A percentile compares a stretch with the other conserved stretches of the same genome.
phyloP scores from a whole-genome alignment of 2,329 filamentous ascomycete genomes.

The Fusarium secorum region DNA sequence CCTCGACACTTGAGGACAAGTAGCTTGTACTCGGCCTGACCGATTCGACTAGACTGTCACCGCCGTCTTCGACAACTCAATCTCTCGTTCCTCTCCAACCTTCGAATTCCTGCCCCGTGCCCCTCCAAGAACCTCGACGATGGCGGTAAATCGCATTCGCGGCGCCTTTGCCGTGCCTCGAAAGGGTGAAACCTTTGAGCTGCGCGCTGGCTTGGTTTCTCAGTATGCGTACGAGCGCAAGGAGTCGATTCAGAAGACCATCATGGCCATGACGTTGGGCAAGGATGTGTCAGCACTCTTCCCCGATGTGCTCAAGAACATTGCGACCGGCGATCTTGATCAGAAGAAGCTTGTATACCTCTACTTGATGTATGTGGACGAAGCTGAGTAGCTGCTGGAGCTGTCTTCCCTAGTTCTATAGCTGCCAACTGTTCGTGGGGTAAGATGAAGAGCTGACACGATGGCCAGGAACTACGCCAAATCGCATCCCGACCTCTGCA shows the following conservation, averaged over 20 bases:
- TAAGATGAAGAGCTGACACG: slow-evolving; percentile 22
- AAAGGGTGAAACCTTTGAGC: slow-evolving; percentile 98
- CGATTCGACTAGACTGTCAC: slow-evolving; percentile 33
- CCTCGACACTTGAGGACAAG: slow-evolving; percentile 24
- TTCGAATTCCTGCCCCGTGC: slow-evolving; percentile 18
- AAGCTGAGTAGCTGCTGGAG: background rate
- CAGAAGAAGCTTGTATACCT: slow-evolving; percentile 99
- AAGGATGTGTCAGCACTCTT: slow-evolving; percentile 98
- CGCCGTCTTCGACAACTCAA: slow-evolving; percentile 23
- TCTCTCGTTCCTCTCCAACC: slow-evolving; percentile 4
- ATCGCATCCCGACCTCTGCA: slow-evolving; percentile 97
- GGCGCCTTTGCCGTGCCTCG: slow-evolving; percentile 91
- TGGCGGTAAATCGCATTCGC: slow-evolving; percentile 96
- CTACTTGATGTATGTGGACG: slow-evolving; percentile 83
- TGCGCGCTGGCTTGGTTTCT: slow-evolving; percentile 93
- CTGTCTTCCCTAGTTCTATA: background rate
- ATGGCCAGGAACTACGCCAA: slow-evolving; percentile 92
- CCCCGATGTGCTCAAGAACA: slow-evolving; percentile 98
- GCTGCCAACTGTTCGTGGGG: slow-evolving; percentile 2
- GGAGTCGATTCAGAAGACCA: slow-evolving; percentile 99
- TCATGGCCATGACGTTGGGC: slow-evolving; percentile 99
- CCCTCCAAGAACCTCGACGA: slow-evolving; percentile 53
- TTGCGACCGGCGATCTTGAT: slow-evolving; percentile 91
- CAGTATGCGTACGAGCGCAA: slow-evolving; percentile 99
- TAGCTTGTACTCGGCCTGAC: slow-evolving; percentile 16